Evolutionary conservation across 148 eudicot genomes (phyloP).

Genomic region (Camellia granthamiana): DNA sequence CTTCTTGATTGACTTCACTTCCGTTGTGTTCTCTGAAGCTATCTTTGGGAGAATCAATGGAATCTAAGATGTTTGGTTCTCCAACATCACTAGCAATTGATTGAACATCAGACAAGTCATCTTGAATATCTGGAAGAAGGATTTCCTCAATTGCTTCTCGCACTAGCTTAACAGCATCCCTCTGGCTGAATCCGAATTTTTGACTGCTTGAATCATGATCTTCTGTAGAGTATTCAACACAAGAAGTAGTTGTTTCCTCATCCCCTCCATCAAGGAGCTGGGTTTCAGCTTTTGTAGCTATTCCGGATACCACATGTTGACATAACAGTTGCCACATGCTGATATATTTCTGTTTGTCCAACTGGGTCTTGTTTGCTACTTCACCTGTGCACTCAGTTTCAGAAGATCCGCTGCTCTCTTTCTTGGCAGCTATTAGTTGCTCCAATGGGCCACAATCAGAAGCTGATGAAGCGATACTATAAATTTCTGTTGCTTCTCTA

Average conservation of each 20-base stretch:
- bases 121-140: conserved; percentile 46
- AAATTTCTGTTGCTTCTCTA: neutral
- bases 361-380: conserved; percentile 10
- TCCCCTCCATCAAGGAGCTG: conserved; percentile 32
- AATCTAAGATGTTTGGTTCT: conserved; percentile 14
- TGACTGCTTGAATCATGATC: conserved; percentile 25
- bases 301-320: conserved; percentile 62
- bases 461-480: neutral
- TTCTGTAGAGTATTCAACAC: conserved; percentile 5
- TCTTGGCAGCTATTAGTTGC: conserved; percentile 15
- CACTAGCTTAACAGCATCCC: conserved; percentile 68
- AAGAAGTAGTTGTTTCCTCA: conserved; percentile 20
- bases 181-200: conserved; percentile 39
- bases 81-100: conserved; percentile 34
- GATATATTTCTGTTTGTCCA: conserved; percentile 49
- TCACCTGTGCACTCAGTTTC: neutral
- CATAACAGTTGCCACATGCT: conserved; percentile 88
- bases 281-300: conserved; percentile 47
- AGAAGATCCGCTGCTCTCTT: neutral
- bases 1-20: conserved; percentile 8
- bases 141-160: conserved; percentile 74
- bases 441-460: neutral
- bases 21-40: neutral
- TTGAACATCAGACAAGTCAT: conserved; percentile 47
- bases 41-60: conserved; percentile 2